Evolutionary conservation across 768 basidiomycete genomes (phyloP), one percentile per base, ranked within the genome.

Genomic region (Psilocybe azurescens): DNA sequence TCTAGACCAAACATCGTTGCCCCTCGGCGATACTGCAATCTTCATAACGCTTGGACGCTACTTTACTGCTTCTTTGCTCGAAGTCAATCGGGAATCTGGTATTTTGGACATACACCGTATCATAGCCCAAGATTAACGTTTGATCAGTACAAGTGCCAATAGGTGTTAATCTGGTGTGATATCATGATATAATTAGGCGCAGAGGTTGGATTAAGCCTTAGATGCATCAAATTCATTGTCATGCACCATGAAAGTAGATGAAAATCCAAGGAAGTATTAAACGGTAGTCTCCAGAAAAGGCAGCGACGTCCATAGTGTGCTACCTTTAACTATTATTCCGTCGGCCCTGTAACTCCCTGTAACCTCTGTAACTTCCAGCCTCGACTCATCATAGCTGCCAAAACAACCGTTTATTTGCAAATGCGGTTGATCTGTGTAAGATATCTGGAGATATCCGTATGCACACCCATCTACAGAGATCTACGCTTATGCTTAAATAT

Each of bases 11-110:
- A 57, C 14, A 30, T 62, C 52, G 55, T 58, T 58, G 57, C 50
- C 52, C 55, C 60, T 67, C 65, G 60, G 63, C 53, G 53, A 56
- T 64, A 67, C 61, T 64, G 62, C 38, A 61, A 33, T 55, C 55
- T 49, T 60, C 52, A 28, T 58, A 29, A 52, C 5, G 41, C 41
- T 38, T 53, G 56, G 52, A 53, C 55, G 47, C 38, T 58, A 53
- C 29, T 39, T 49, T 41, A 18, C 50, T 46, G 61, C 56, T 62
- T 61, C 55, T 46, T 48, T 44, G 41, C 56, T 57, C 29, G 50
- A 53, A 61, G 51, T 49, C 47, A 44, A 44, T 58, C 57, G 57
- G 57, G 50, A 49, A 51, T 59, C 36, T 39, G 38, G 38, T 5
- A 9, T 30, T 30, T 0, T 36, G 49, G 36, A 39, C 14, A 52